Evolutionary conservation across 257 asterid species (phyloP).

Genomic region (Osmanthus fragrans): DNA sequence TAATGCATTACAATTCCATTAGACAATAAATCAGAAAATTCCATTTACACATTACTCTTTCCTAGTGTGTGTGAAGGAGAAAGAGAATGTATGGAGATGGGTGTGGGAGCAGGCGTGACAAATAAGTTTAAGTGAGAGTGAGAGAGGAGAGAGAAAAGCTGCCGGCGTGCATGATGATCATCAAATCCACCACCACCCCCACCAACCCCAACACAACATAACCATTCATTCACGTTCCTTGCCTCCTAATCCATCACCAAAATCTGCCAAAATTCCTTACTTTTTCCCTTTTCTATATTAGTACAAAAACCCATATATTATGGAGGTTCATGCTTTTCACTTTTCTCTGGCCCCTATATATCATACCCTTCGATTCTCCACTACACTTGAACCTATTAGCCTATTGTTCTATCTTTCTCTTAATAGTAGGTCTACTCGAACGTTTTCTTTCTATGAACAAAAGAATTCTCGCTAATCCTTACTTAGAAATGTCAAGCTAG

Average conservation of each 20-base stretch:
- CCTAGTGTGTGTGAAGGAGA: neutral
- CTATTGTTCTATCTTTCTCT: neutral
- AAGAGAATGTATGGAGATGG: too few relatives aligned
- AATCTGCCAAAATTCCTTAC: conserved; percentile 34
- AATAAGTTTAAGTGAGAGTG: conserved; percentile 33
- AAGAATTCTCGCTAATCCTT: neutral
- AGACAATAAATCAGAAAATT: neutral
- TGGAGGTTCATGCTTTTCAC: conserved; percentile 34
- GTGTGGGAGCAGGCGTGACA: conserved; percentile 75
- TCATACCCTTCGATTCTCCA: conserved; percentile 10
- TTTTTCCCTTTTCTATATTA: conserved; percentile 23
- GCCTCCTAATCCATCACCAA: conserved; percentile 74
- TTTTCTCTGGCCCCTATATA: conserved; percentile 25
- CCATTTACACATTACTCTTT: neutral
- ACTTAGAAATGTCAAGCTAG: neutral
- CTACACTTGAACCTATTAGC: conserved; percentile 14
- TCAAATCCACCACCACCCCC: conserved; percentile 39
- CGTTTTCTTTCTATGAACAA: neutral
- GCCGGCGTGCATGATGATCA: conserved; percentile 77
- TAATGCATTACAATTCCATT: neutral
- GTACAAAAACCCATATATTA: conserved; percentile 25
- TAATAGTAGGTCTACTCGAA: neutral
- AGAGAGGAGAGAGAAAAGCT: conserved; percentile 52
- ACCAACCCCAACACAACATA: conserved; percentile 4
- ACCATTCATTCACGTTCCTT: conserved; percentile 40